Evolutionary conservation across 768 basidiomycete species (phyloP).

Genomic region (Mycena floridula): DNA sequence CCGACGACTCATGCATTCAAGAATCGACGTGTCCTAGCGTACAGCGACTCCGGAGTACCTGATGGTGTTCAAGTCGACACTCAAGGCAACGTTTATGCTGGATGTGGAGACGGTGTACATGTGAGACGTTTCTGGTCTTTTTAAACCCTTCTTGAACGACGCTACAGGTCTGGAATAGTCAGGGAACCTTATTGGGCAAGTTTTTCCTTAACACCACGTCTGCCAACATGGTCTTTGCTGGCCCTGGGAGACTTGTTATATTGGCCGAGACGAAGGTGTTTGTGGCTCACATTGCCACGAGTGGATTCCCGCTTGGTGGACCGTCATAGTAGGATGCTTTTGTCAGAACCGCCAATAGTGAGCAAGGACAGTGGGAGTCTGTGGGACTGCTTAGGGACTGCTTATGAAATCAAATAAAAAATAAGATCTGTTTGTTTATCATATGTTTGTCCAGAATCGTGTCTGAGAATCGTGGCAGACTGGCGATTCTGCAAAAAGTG

Average conservation of each 20-base stretch:
- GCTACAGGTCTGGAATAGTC: slow-evolving; percentile 43
- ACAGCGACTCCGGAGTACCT: slow-evolving; percentile 37
- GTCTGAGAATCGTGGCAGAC: too few relatives aligned
- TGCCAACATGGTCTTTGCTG: slow-evolving; percentile 42
- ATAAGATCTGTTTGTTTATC: too few relatives aligned
- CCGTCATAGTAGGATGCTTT: background rate
- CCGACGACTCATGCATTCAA: slow-evolving; percentile 29
- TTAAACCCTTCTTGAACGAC: background rate
- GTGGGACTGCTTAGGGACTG: too few relatives aligned
- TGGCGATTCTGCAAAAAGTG: too few relatives aligned
- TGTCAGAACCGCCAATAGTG: too few relatives aligned
- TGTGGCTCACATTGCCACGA: slow-evolving; percentile 39
- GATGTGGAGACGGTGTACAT: slow-evolving; percentile 57
- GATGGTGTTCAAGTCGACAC: slow-evolving; percentile 49
- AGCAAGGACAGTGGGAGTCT: too few relatives aligned
- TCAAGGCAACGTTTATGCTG: slow-evolving; percentile 43
- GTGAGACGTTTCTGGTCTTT: slow-evolving; percentile 22
- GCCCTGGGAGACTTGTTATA: slow-evolving; percentile 35
- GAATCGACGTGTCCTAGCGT: slow-evolving; percentile 49
- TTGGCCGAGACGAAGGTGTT: slow-evolving; percentile 43
- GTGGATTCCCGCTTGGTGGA: slow-evolving; percentile 9
- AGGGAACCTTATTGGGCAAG: slow-evolving; percentile 57
- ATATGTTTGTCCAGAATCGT: too few relatives aligned
- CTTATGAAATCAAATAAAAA: too few relatives aligned
- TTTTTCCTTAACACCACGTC: slow-evolving; percentile 45